Evolutionary conservation across 495 filamentous ascomycete genomes (phyloP).

Genomic region (Hapsidospora chrysogenum): DNA sequence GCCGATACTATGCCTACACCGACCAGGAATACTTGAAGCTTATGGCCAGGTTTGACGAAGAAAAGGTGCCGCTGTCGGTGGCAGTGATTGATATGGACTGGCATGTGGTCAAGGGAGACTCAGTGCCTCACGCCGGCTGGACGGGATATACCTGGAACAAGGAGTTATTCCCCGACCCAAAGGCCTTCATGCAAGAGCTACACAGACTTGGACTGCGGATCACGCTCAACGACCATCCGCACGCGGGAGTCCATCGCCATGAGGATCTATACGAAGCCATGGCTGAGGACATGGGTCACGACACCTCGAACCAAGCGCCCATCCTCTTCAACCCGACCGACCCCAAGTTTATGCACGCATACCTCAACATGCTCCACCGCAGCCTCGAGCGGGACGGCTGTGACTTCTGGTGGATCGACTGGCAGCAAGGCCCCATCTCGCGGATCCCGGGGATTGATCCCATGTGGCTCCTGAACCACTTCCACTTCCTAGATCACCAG

Average conservation of each 20-base stretch:
- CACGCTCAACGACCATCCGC: slow-evolving; percentile 40
- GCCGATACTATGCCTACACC: slow-evolving; percentile 36
- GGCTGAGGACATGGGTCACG: slow-evolving; percentile 26
- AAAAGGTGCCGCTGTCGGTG: slow-evolving; percentile 35
- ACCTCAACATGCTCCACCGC: slow-evolving; percentile 36
- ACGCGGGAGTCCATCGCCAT: slow-evolving; percentile 31
- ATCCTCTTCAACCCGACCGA: slow-evolving; percentile 37
- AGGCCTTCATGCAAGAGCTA: slow-evolving; percentile 22
- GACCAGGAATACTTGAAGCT: slow-evolving; percentile 32
- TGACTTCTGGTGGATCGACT: slow-evolving; percentile 49
- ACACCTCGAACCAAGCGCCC: slow-evolving; percentile 25
- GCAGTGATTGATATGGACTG: slow-evolving; percentile 47
- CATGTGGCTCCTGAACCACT: slow-evolving; percentile 44
- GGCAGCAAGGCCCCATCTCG: slow-evolving; percentile 40
- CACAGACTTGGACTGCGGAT: slow-evolving; percentile 26
- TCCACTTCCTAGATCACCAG: slow-evolving; percentile 34
- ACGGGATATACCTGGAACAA: slow-evolving; percentile 46
- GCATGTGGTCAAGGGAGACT: slow-evolving; percentile 29
- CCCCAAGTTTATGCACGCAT: slow-evolving; percentile 36
- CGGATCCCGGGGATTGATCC: slow-evolving; percentile 39
- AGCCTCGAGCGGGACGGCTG: slow-evolving; percentile 30
- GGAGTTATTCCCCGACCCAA: slow-evolving; percentile 35
- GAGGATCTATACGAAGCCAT: slow-evolving; percentile 37
- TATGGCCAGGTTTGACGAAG: slow-evolving; percentile 28
- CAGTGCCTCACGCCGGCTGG: slow-evolving; percentile 23